Evolutionary conservation across 768 basidiomycete genomes (phyloP).

Genomic region (Podaxis pistillaris): DNA sequence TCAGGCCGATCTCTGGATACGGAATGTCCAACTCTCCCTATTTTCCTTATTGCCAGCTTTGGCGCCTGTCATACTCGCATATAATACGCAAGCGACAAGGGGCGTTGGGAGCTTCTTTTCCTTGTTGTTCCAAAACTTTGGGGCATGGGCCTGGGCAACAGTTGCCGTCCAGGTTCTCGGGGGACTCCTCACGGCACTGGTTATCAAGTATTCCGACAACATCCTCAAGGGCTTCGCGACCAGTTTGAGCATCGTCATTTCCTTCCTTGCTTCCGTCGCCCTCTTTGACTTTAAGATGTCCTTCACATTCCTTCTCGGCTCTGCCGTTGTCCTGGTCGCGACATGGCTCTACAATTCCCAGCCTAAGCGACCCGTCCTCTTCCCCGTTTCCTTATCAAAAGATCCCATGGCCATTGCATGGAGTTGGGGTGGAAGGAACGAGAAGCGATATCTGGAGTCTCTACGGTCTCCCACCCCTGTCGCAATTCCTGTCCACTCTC

Average conservation of each 20-base stretch:
- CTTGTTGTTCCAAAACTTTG: conserved; percentile 80
- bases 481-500: conserved; percentile 13
- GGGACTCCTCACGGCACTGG: conserved; percentile 89
- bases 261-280: conserved; percentile 87
- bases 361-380: conserved; percentile 30
- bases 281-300: conserved; percentile 91
- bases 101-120: conserved; percentile 38
- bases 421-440: conserved; percentile 22
- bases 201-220: conserved; percentile 93
- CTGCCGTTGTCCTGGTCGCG: conserved; percentile 77
- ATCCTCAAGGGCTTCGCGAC: conserved; percentile 95
- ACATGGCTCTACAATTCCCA: conserved; percentile 89
- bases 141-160: conserved; percentile 89
- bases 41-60: conserved; percentile 92
- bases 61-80: conserved; percentile 67
- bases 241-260: conserved; percentile 89
- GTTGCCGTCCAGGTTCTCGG: conserved; percentile 87
- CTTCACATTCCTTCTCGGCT: conserved; percentile 81
- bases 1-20: conserved; percentile 89
- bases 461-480: conserved; percentile 20
- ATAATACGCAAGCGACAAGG: conserved; percentile 22
- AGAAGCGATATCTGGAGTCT: conserved; percentile 23
- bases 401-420: conserved; percentile 15
- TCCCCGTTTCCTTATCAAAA: conserved; percentile 14
- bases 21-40: conserved; percentile 93